Percentiles rank a stretch among this genome's conserved stretches.
These are phyloP conservation scores for Chytriomyces confervae DNA, from an alignment of 192 early-diverging fungal species.

Conservation along the genomic window DNA sequence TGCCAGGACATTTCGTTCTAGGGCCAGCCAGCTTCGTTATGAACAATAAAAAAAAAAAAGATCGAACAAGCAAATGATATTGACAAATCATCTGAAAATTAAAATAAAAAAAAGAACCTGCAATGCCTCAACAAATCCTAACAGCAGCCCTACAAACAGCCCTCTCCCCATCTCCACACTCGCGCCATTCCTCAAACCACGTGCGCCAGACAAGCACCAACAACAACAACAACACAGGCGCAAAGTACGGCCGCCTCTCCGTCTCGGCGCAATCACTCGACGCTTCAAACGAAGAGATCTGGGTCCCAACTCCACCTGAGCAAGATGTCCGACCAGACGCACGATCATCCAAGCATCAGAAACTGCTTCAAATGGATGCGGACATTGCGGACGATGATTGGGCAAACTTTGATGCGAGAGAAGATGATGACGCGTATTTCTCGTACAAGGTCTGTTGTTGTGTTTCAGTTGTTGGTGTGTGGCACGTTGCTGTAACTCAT, in stretches of 20 bases:
- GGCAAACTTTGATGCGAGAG: constrained; percentile 9
- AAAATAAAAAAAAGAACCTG: no score
- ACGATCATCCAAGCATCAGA: no score
- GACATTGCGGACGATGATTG: constrained; percentile 5
- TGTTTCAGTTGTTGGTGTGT: no score
- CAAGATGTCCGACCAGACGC: no score
- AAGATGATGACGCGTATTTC: constrained; percentile 14
- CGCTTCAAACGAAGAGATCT: constrained; percentile 27
- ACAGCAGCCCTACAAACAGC: neutral
- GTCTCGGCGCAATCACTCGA: neutral
- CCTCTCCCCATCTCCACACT: no score
- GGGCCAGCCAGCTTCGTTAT: no score
- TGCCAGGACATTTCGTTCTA: no score
- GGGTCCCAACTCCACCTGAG: neutral
- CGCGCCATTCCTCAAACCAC: no score
- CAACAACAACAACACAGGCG: neutral
- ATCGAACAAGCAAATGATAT: no score
- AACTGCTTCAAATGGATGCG: neutral
- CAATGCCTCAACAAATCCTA: neutral
- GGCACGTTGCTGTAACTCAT: no score
- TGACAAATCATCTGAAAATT: constrained; percentile 1
- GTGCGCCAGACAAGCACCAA: neutral
- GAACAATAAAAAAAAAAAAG: no score
- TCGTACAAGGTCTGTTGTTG: neutral
- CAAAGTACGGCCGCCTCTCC: no score